Percentiles rank a stretch among this genome's conserved stretches.
These are phyloP conservation scores for Russula compacta DNA, from an alignment of 768 basidiomycete genomes.

Conservation along the genomic window DNA sequence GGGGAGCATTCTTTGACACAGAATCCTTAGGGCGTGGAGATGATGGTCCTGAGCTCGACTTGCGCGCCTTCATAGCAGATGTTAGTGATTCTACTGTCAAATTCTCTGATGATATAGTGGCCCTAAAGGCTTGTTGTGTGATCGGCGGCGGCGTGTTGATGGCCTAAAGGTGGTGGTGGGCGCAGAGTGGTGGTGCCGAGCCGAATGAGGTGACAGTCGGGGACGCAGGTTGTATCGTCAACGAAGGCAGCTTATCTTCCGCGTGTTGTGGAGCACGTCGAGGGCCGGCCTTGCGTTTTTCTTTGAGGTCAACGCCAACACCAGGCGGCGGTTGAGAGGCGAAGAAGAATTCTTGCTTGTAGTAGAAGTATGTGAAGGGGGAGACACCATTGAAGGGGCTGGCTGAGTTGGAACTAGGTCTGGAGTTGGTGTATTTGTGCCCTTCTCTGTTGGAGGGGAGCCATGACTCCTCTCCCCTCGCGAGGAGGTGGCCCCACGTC, in stretches of 20 bases:
- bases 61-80: constrained; percentile 20
- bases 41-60: constrained; percentile 11
- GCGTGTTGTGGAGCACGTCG: constrained; percentile 1
- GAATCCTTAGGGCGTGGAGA: constrained; percentile 17
- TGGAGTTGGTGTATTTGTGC: background rate
- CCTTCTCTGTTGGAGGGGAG: constrained; percentile 24
- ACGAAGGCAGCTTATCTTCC: constrained; percentile 12
- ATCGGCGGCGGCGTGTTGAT: constrained; percentile 42
- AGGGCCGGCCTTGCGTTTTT: constrained; percentile 8
- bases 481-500: constrained; percentile 22
- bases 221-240: constrained; percentile 18
- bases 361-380: background rate
- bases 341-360: constrained; percentile 6
- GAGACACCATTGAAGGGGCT: background rate
- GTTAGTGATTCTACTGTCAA: constrained; percentile 16
- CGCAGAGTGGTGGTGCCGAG: constrained; percentile 17
- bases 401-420: background rate
- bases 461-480: constrained; percentile 27
- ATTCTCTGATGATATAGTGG: constrained; percentile 18
- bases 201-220: constrained; percentile 4
- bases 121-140: constrained; percentile 28
- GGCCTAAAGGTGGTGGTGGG: constrained; percentile 32
- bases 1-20: constrained; percentile 49
- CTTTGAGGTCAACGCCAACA: background rate
- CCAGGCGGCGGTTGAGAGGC: background rate